These are phyloP conservation scores for Tylopilus rubrobrunneus DNA, from an alignment of 768 basidiomycete genomes.

Conservation along the genomic window DNA sequence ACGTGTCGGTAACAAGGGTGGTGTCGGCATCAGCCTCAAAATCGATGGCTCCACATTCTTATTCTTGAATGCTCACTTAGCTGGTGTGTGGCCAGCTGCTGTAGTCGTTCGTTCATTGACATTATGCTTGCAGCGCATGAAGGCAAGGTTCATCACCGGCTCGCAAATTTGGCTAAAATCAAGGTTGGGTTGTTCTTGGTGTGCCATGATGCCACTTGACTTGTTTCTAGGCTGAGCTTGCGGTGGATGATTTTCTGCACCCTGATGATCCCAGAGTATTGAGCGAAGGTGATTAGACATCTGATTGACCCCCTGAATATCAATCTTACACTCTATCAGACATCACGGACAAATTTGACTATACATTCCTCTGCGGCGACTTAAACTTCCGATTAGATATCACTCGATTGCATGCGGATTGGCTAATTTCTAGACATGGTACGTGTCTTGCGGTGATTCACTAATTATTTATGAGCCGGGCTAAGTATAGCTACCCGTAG, in stretches of 20 bases:
- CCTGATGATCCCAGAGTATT: slow-evolving; percentile 58
- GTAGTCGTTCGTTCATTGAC: background rate
- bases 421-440: slow-evolving; percentile 85
- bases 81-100: slow-evolving; percentile 44
- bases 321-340: slow-evolving; percentile 36
- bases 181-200: slow-evolving; percentile 45
- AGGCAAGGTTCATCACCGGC: slow-evolving; percentile 68
- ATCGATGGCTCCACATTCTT: slow-evolving; percentile 79
- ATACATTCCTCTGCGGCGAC: slow-evolving; percentile 86
- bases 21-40: slow-evolving; percentile 86
- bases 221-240: slow-evolving; percentile 56
- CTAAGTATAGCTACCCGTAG: slow-evolving; percentile 35
- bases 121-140: slow-evolving; percentile 56
- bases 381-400: slow-evolving; percentile 90
- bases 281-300: slow-evolving; percentile 56
- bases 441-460: slow-evolving; percentile 6
- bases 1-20: slow-evolving; percentile 89
- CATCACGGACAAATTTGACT: slow-evolving; percentile 85
- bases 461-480: background rate
- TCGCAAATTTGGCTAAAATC: slow-evolving; percentile 86
- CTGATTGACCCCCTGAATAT: background rate
- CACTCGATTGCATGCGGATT: slow-evolving; percentile 89
- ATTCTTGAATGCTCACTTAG: slow-evolving; percentile 89
- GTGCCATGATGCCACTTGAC: slow-evolving; percentile 1
- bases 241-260: slow-evolving; percentile 73